Evolutionary conservation across 352 stramenopile species (phyloP), one percentile per base, ranked within the genome.

Genomic region (Phytophthora melonis): DNA sequence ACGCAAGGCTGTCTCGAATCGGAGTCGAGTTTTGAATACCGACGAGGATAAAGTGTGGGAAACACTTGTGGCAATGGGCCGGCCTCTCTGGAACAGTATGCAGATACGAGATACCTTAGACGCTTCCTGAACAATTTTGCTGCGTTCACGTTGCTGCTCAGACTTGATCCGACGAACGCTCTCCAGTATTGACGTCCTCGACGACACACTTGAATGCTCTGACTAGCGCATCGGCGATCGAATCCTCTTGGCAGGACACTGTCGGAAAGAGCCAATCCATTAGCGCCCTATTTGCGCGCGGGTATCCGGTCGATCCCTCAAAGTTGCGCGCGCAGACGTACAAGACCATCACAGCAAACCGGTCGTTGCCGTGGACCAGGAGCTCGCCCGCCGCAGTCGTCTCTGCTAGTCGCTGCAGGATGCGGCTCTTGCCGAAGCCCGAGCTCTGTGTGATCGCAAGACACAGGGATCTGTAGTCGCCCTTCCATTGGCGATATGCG

Each of bases 381-480:
- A 32, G 27, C 10, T 45, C 36, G 36, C 10, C 13, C 10, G 21
- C 34, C 32, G 21, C 49, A 27, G 14, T 16, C 6, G 13, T 50
- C 43, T 57, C 23, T 3, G 60, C 47, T 16, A 59, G 16, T 14
- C 27, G 6, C 1, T 30, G n/a, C 34, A 67, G 19, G 14, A 67
- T 18, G 9, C 49, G 47, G 21, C 47, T 66, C 60, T 66, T 66
- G 30, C 60, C 60, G 6, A 66, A 66, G 19, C 32, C 47, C 32
- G 60, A 67, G 47, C 47, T 67, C 19, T 67, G 60, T 16, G 21
- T 50, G 19, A 67, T 18, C 6, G 34, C 43, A 3, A 53, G 11
- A 13, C 43, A 67, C 3, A 49, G 60, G 11, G 30, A 19, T 1
- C 2, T 27, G 47, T 58, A 67, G 19, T 25, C 25, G 3, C 13